phyloP scores from a whole-genome alignment of 192 early-diverging fungal species.

The Coemansia sp. region DNA sequence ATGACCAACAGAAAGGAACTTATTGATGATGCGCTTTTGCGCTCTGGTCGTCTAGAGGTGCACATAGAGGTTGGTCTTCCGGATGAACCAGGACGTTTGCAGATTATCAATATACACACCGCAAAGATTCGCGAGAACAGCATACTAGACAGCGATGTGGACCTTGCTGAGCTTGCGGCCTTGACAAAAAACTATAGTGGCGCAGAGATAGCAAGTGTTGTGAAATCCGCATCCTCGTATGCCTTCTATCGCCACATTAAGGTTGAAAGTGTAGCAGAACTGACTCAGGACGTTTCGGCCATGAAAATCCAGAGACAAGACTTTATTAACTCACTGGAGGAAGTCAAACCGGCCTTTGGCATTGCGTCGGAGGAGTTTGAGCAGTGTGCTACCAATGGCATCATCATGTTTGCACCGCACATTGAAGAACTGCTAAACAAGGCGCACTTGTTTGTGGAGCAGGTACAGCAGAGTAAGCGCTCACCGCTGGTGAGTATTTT shows the following conservation, averaged over 20 bases:
- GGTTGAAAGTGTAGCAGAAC: conserved; percentile 80
- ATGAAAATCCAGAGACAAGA: conserved; percentile 86
- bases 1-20: conserved; percentile 99
- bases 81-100: conserved; percentile 86
- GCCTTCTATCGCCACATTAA: conserved; percentile 96
- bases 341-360: conserved; percentile 94
- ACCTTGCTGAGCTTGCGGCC: conserved; percentile 78
- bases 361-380: conserved; percentile 88
- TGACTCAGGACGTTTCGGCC: conserved; percentile 82
- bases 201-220: conserved; percentile 93
- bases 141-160: conserved; percentile 79
- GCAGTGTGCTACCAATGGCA: conserved; percentile 79
- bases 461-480: conserved; percentile 73
- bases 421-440: conserved; percentile 64
- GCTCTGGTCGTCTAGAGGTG: conserved; percentile 94
- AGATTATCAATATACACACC: conserved; percentile 97
- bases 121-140: conserved; percentile 76
- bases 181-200: conserved; percentile 97
- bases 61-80: conserved; percentile 96
- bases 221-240: conserved; percentile 91
- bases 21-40: conserved; percentile 96
- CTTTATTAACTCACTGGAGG: conserved; percentile 86
- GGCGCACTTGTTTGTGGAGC: conserved; percentile 64
- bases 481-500: conserved; percentile 92
- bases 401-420: conserved; percentile 74